Evolutionary conservation across 345 rosid genomes (phyloP).

Genomic region (Rhizophora apiculata): DNA sequence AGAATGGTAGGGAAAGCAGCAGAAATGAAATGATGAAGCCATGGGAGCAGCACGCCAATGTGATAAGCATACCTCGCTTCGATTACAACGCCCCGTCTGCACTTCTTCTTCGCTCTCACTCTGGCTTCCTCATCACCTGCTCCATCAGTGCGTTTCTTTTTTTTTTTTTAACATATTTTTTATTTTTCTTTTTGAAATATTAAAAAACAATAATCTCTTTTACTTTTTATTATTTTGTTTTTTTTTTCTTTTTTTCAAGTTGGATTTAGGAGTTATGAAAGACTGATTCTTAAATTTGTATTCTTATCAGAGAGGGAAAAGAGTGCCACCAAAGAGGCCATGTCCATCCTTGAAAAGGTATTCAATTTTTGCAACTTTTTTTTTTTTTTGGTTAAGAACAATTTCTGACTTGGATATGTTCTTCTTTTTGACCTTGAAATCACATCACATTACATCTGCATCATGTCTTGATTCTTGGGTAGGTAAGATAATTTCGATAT

Average conservation of each 20-base stretch:
- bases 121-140: slow-evolving; percentile 87
- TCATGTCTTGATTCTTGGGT: too few species aligned
- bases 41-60: slow-evolving; percentile 78
- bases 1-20: background rate
- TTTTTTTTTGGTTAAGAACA: background rate
- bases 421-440: too few species aligned
- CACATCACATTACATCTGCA: too few species aligned
- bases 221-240: background rate
- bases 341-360: slow-evolving; percentile 80
- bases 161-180: background rate
- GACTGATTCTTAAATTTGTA: too few species aligned
- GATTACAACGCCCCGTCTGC: slow-evolving; percentile 86
- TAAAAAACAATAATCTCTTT: background rate
- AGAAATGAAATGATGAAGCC: slow-evolving; percentile 44
- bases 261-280: slow-evolving; percentile 1
- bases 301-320: slow-evolving; percentile 75
- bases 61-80: slow-evolving; percentile 85
- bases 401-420: too few species aligned
- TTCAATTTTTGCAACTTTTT: background rate
- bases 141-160: slow-evolving; percentile 47
- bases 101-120: slow-evolving; percentile 65
- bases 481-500: too few species aligned
- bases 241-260: background rate
- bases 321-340: slow-evolving; percentile 87
- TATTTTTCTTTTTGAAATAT: background rate